Percentiles rank a stretch among this genome's conserved stretches.
Evolutionary conservation across 306 rosid species (phyloP).

Genomic region (Cyclanthera cordifolia): DNA sequence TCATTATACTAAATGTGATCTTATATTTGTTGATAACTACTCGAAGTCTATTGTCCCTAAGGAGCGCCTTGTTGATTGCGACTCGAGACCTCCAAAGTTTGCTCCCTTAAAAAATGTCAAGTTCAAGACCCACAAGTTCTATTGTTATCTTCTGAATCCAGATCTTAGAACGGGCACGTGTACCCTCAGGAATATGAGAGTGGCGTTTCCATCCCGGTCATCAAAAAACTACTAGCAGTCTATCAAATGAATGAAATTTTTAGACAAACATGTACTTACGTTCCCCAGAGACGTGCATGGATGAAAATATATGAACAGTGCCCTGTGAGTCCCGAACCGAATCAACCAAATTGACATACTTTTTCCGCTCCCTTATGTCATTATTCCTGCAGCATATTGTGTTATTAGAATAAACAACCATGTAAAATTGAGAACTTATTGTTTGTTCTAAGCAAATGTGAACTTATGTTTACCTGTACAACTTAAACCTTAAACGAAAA

Average conservation of each 20-base stretch:
- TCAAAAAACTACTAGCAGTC: neutral
- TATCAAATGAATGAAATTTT: neutral
- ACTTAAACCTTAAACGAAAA: neutral
- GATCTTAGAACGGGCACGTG: too few relatives aligned
- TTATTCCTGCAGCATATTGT: conserved; percentile 46
- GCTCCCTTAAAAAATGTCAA: too few relatives aligned
- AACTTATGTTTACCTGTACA: neutral
- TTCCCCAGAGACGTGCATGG: conserved; percentile 94
- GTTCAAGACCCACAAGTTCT: too few relatives aligned
- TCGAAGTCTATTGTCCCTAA: too few relatives aligned
- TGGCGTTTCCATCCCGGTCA: too few relatives aligned
- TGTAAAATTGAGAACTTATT: neutral
- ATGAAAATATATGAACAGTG: conserved; percentile 74
- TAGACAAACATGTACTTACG: conserved; percentile 43
- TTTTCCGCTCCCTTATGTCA: conserved; percentile 46
- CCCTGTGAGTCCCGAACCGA: conserved; percentile 84
- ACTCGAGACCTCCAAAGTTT: too few relatives aligned
- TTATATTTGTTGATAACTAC: neutral
- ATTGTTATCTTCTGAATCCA: too few relatives aligned
- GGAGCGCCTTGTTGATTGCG: too few relatives aligned
- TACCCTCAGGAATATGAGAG: too few relatives aligned
- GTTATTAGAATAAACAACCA: neutral
- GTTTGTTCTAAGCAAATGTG: neutral
- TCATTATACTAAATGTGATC: neutral
- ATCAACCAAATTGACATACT: conserved; percentile 65